A percentile compares a stretch with the other conserved stretches of the same genome.
phyloP scores from a whole-genome alignment of 495 filamentous ascomycete species.

The Lichenothelia convexa region DNA sequence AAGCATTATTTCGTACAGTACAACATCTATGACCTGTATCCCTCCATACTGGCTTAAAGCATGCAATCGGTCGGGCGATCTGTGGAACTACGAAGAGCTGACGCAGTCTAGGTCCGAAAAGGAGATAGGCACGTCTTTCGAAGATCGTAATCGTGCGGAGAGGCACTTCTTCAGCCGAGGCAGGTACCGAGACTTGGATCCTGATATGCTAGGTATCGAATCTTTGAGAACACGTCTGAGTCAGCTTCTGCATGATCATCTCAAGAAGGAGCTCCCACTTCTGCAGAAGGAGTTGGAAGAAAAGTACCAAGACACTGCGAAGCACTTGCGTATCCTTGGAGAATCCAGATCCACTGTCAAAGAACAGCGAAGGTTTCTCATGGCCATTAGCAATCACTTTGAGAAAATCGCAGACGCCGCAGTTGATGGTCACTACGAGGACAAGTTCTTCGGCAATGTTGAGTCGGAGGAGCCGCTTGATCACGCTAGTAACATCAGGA shows the following conservation, averaged over 20 bases:
- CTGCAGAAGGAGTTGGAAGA: slow-evolving; percentile 38
- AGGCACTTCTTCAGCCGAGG: slow-evolving; percentile 27
- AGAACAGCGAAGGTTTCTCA: slow-evolving; percentile 35
- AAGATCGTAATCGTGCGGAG: slow-evolving; percentile 23
- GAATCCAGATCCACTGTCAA: slow-evolving; percentile 24
- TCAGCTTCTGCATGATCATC: slow-evolving; percentile 36
- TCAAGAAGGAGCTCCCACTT: slow-evolving; percentile 35
- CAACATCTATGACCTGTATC: too few species aligned
- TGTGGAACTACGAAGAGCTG: too few species aligned
- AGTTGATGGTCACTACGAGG: slow-evolving; percentile 36
- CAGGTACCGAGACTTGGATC: slow-evolving; percentile 27
- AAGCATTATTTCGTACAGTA: too few species aligned
- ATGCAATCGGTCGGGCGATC: too few species aligned
- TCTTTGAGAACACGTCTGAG: slow-evolving; percentile 33
- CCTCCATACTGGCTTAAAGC: too few species aligned
- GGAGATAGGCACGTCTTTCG: slow-evolving; percentile 1
- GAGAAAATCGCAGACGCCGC: slow-evolving; percentile 30
- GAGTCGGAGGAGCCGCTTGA: slow-evolving; percentile 11
- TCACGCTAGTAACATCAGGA: slow-evolving; percentile 22
- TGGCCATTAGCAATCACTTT: slow-evolving; percentile 33
- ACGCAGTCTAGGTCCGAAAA: too few species aligned
- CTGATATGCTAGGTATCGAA: slow-evolving; percentile 28
- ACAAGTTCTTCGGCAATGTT: slow-evolving; percentile 36
- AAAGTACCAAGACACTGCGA: slow-evolving; percentile 18
- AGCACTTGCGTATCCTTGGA: slow-evolving; percentile 29